These are phyloP conservation scores for Dryadomyces quercivorus DNA, from an alignment of 2,329 filamentous ascomycete genomes.

Conservation along the genomic window DNA sequence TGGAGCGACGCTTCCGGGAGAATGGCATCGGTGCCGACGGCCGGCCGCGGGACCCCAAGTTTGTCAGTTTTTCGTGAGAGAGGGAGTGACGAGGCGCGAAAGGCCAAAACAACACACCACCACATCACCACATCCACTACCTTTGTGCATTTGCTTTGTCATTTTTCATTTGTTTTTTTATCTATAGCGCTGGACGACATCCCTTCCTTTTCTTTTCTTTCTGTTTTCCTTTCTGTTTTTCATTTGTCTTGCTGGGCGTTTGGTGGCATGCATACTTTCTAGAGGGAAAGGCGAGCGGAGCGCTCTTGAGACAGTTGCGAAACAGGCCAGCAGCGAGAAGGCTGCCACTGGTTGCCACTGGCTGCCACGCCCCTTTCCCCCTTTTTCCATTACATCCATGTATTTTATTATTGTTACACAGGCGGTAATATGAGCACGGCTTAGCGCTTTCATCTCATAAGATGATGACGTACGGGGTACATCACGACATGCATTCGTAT, in stretches of 20 bases:
- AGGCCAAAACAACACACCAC: neutral
- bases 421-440: too few relatives aligned
- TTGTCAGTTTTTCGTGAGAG: conserved; percentile 69
- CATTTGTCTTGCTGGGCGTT: neutral
- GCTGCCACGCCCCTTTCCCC: too few relatives aligned
- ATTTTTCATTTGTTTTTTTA: neutral
- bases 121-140: neutral
- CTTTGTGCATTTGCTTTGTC: neutral
- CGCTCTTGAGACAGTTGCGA: too few relatives aligned
- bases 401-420: too few relatives aligned
- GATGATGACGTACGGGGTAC: too few relatives aligned
- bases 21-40: conserved; percentile 86
- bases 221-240: neutral
- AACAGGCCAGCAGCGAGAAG: too few relatives aligned
- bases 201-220: conserved; percentile 2
- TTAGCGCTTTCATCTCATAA: too few relatives aligned
- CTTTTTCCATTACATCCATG: too few relatives aligned
- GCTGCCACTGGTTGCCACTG: too few relatives aligned
- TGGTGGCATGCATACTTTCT: neutral
- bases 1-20: conserved; percentile 73
- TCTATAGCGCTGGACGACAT: neutral
- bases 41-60: conserved; percentile 80
- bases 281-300: neutral
- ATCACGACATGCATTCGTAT: too few relatives aligned
- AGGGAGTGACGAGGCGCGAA: neutral